phyloP scores from a whole-genome alignment of 768 basidiomycete genomes.

The Tylopilus balloui region DNA sequence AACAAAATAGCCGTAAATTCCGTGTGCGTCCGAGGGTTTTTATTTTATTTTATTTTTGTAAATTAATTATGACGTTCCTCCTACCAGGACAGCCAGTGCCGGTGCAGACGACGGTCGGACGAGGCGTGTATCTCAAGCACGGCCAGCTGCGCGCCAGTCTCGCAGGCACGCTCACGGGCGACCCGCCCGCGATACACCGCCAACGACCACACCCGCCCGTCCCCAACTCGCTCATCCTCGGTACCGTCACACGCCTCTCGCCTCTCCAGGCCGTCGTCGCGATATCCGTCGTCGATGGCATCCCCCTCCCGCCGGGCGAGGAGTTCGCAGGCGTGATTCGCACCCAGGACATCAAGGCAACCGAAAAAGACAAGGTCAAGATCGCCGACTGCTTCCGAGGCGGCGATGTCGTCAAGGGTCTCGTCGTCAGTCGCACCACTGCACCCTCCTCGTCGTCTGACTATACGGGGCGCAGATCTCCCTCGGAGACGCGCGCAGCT shows the following conservation, averaged over 20 bases:
- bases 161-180: conserved; percentile 50
- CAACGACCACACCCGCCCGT: conserved; percentile 70
- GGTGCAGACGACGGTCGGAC: conserved; percentile 44
- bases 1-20: conserved; percentile 28
- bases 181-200: conserved; percentile 51
- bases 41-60: conserved; percentile 2
- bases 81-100: conserved; percentile 79
- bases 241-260: conserved; percentile 76
- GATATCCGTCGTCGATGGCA: conserved; percentile 83
- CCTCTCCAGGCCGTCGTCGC: conserved; percentile 79
- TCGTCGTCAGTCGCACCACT: conserved; percentile 59
- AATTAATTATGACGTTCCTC: conserved; percentile 35
- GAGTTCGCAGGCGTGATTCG: conserved; percentile 90
- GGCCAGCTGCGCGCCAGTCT: conserved; percentile 65
- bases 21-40: conserved; percentile 16
- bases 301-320: conserved; percentile 76
- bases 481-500: conserved; percentile 85
- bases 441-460: conserved; percentile 3
- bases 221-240: conserved; percentile 74
- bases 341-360: conserved; percentile 81
- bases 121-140: conserved; percentile 63
- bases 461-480: conserved; percentile 59
- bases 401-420: conserved; percentile 83
- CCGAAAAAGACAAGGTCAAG: conserved; percentile 86
- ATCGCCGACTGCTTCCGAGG: conserved; percentile 89